Base-by-base conservation (phyloP, 1,139 yeast genomes). In the Suhomyces wounanorum region DNA sequence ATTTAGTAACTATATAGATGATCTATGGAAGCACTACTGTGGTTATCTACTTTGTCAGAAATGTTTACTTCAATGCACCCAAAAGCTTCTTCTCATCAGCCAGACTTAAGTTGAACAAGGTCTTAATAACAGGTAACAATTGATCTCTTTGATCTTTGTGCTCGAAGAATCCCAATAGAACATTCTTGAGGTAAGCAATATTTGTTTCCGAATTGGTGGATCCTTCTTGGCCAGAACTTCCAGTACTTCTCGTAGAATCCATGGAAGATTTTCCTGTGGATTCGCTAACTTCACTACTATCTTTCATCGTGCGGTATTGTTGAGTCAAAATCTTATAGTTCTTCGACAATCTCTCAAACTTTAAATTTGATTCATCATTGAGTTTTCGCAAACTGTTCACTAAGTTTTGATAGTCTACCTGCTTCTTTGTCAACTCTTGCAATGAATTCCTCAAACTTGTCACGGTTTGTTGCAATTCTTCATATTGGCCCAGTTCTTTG, bases 131-230 rank as follows among this genome's bases (percentile, higher is more conserved):
- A 0, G 98, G 97, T 39, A 94, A 72, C 47, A 94, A 76, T 65
- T 85, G 89, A 35, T 79, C 84, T 49, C 98, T 77, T 67, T 92
- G 97, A n/a, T 92, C 98, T 61, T 81, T 88, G 63, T 89, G 96
- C 63, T 92, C 97, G 55, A 94, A 70, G 65, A 87, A 94, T 1
- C 97, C 97, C 8, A 94, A 71, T 17, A 94, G 69, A 2, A 94
- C 97, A 64, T 94, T 94, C 65, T 88, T 89, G 49, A 91, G 78
- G 65, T 94, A 94, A 17, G 94, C 89, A 28, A 86, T 74, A 60
- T 86, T 75, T 28, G 57, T 59, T 16, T 44, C 53, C 2, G 45
- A 21, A 14, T 9, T 40, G n/a, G 23, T n/a, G 11, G 40, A 14
- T 8, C 23, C 11, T 16, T 43, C 41, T 4, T 45, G 39, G 4